Conservation (phyloP, 768 basidiomycete species). For the Fibroporia radiculosa region DNA sequence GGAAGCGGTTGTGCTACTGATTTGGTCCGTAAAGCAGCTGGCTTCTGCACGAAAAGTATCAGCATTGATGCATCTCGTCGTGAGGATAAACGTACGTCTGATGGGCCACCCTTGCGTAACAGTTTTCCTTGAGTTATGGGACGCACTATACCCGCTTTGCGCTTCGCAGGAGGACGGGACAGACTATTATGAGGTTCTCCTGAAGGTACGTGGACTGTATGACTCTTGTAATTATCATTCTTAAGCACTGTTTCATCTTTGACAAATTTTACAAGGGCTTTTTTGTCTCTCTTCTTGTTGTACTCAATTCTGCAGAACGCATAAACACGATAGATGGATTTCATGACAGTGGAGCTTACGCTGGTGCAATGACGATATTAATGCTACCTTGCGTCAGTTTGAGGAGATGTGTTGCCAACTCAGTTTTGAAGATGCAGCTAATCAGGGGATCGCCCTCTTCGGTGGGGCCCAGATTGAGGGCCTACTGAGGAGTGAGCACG, state of each 20-base stretch:
- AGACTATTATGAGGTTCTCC: constrained; percentile 80
- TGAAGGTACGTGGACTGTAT: constrained; percentile 78
- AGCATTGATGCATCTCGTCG: not conserved
- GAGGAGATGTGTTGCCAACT: constrained; percentile 75
- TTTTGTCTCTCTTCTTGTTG: constrained; percentile 96
- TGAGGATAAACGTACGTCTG: constrained; percentile 25
- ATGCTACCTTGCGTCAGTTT: constrained; percentile 74
- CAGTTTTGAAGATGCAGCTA: constrained; percentile 92
- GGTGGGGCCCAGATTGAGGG: constrained; percentile 64
- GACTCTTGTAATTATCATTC: constrained; percentile 90
- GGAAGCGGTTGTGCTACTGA: constrained; percentile 62
- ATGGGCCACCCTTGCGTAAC: constrained; percentile 69
- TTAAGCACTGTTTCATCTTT: constrained; percentile 81
- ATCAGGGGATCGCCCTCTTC: constrained; percentile 96
- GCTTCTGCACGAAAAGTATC: constrained; percentile 25
- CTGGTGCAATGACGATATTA: constrained; percentile 63
- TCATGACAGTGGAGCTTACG: constrained; percentile 41
- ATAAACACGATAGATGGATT: not conserved
- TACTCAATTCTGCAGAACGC: constrained; percentile 61
- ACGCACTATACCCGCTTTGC: constrained; percentile 79
- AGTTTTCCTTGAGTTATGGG: constrained; percentile 84
- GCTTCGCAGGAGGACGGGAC: constrained; percentile 78
- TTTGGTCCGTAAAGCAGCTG: constrained; percentile 32
- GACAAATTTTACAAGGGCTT: constrained; percentile 73
- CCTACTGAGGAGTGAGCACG: constrained; percentile 34